Percentiles rank a stretch among this genome's conserved stretches.
These are phyloP conservation scores for Trichoderma aggressivum DNA, from an alignment of 2,329 filamentous ascomycete species.

Conservation along the genomic window DNA sequence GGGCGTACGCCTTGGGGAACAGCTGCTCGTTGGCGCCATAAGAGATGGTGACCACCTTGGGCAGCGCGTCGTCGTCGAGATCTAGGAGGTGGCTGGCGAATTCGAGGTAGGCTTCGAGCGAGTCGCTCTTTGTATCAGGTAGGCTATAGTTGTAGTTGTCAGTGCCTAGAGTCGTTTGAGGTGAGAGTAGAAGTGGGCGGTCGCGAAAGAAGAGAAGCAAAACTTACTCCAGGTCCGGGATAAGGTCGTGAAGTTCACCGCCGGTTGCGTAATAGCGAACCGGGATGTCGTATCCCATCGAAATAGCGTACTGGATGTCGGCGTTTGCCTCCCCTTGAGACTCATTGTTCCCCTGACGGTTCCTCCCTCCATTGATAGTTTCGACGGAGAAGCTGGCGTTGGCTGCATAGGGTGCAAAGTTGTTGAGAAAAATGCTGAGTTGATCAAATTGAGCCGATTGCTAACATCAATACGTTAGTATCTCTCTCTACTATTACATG, in stretches of 20 bases:
- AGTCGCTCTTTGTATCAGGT: not conserved
- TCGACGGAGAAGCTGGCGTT: constrained; percentile 56
- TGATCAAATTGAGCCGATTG: constrained; percentile 54
- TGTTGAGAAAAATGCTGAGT: constrained; percentile 52
- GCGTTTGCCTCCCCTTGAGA: constrained; percentile 35
- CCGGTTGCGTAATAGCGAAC: constrained; percentile 34
- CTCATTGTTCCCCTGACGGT: constrained; percentile 40
- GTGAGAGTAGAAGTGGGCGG: not conserved
- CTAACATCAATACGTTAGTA: constrained; percentile 20
- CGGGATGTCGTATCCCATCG: constrained; percentile 33
- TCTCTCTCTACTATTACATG: not conserved
- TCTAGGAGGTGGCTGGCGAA: constrained; percentile 59
- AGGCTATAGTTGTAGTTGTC: not conserved
- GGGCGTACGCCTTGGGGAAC: constrained; percentile 57
- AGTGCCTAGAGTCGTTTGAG: not conserved
- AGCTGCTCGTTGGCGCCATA: constrained; percentile 68
- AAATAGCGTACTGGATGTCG: constrained; percentile 38
- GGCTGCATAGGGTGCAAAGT: constrained; percentile 49
- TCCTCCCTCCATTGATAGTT: constrained; percentile 55
- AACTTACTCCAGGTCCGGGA: constrained; percentile 36
- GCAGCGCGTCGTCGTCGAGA: constrained; percentile 52
- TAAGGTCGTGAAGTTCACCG: constrained; percentile 31
- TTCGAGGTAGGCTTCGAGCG: constrained; percentile 65
- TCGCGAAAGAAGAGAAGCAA: not conserved
- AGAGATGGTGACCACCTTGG: constrained; percentile 64